phyloP scores from a whole-genome alignment of 148 eudicot genomes.

The Bassia scoparia region DNA sequence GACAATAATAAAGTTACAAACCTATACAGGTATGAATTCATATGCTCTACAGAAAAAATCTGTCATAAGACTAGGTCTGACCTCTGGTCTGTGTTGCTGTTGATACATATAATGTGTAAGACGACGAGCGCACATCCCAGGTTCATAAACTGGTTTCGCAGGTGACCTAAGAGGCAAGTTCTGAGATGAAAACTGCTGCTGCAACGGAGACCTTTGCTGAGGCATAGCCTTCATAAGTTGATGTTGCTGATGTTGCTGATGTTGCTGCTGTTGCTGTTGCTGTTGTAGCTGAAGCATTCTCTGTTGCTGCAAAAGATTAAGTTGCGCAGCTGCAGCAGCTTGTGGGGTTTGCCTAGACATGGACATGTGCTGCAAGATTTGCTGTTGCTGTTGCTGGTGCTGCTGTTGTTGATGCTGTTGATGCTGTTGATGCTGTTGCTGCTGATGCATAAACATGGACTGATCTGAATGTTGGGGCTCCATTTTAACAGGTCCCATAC shows the following conservation, averaged over 20 bases:
- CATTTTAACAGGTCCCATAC: constrained; percentile 54
- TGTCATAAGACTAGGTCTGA: constrained; percentile 29
- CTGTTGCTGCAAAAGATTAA: constrained; percentile 73
- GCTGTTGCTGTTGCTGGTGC: constrained; percentile 78
- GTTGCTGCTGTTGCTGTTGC: constrained; percentile 57
- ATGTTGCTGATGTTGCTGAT: constrained; percentile 64
- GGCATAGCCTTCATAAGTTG: constrained; percentile 71
- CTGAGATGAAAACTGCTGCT: constrained; percentile 60
- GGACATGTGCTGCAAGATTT: constrained; percentile 54
- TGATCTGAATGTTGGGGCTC: constrained; percentile 80
- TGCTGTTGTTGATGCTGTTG: constrained; percentile 77
- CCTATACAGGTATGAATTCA: neutral
- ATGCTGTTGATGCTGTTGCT: constrained; percentile 66
- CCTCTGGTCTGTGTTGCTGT: constrained; percentile 95
- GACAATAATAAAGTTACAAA: neutral
- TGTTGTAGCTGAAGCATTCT: constrained; percentile 67
- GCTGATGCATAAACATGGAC: constrained; percentile 68
- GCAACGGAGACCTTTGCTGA: constrained; percentile 63
- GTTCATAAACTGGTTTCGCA: constrained; percentile 70
- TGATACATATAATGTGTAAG: constrained; percentile 93
- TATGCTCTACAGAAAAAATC: neutral
- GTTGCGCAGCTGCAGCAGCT: constrained; percentile 62
- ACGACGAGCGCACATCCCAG: constrained; percentile 92
- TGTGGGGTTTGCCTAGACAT: constrained; percentile 80
- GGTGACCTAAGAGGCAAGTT: constrained; percentile 75